Evolutionary conservation across 805 yeast genomes (phyloP).

Genomic region (Cephaloascus albidus): DNA sequence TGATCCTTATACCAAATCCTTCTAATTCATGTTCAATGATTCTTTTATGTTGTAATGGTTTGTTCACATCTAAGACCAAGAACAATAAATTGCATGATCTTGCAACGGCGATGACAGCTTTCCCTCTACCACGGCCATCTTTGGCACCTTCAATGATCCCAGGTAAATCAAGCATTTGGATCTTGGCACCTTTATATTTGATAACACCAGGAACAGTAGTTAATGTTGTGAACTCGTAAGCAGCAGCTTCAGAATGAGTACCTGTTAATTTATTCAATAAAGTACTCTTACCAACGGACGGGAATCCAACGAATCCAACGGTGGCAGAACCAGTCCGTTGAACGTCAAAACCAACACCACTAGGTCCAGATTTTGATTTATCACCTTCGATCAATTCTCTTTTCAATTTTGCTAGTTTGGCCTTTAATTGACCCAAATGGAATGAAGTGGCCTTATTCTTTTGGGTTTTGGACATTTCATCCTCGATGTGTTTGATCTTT

Average conservation of each 20-base stretch:
- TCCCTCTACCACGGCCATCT: conserved; percentile 89
- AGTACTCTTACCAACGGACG: conserved; percentile 90
- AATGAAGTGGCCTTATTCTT: conserved; percentile 96
- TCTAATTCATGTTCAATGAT: conserved; percentile 92
- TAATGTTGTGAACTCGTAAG: conserved; percentile 93
- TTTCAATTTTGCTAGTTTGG: conserved; percentile 90
- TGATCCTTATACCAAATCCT: conserved; percentile 94
- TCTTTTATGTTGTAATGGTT: conserved; percentile 89
- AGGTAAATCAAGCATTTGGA: conserved; percentile 90
- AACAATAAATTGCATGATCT: conserved; percentile 91
- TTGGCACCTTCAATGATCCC: conserved; percentile 90
- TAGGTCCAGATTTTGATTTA: conserved; percentile 66
- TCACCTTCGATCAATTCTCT: conserved; percentile 78
- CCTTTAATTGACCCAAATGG: conserved; percentile 96
- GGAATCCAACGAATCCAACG: conserved; percentile 97
- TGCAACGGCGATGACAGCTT: conserved; percentile 98
- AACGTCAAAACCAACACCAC: conserved; percentile 93
- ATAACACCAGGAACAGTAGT: conserved; percentile 98
- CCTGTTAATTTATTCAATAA: conserved; percentile 84
- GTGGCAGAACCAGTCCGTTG: conserved; percentile 98
- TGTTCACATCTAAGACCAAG: conserved; percentile 91
- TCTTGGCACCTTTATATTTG: conserved; percentile 92
- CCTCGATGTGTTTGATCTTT: conserved; percentile 81
- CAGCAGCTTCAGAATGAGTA: conserved; percentile 96
- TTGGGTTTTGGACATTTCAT: conserved; percentile 97